Base-by-base conservation (phyloP, 1,139 yeast species). In the Candida sp. region DNA sequence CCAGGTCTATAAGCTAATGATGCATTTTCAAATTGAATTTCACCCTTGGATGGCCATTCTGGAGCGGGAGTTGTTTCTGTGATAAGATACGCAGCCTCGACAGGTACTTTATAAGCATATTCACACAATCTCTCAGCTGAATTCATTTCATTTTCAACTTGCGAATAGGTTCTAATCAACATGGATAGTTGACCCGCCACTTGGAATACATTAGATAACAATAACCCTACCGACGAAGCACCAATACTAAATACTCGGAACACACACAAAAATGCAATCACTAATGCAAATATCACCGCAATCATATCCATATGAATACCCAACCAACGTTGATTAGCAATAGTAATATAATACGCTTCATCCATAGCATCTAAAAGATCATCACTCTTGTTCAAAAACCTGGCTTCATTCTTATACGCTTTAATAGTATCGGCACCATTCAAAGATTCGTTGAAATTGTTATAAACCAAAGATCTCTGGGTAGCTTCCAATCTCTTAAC, bases 261-360 rank as follows among this genome's bases (percentile, higher is more conserved):
- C 22, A 80, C 82, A 68, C 89, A 82, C 33, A 87, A 70, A 52
- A 87, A 57, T 0, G 86, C 64, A 43, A 81, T 68, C 21, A 81
- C 52, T 27, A 81, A 64, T 5, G 78, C 68, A 48, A 63, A 60
- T 27, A 73, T 52, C 33, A 73, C 62, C 1, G 87, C 83, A 37
- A 81, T 60, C 37, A 72, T 50, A 56, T 83, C 88, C 50, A 87
- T 67, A 45, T 84, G 78, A 41, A 85, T 64, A 19, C 83, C 78
- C 37, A 87, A 75, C 96, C 96, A 89, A 58, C 95, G 77, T 65
- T 87, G 96, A 49, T 80, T 79, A 0, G 84, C 87, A 50, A 81
- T 68, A 7, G 85, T 77, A 43, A 87, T 50, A 54, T 73, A 84
- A 53, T 84, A 82, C 1, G 93, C 87, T 53, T 86, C 86, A 54